phyloP scores from a whole-genome alignment of 768 basidiomycete species.

The Rhodotorula diobovata region DNA sequence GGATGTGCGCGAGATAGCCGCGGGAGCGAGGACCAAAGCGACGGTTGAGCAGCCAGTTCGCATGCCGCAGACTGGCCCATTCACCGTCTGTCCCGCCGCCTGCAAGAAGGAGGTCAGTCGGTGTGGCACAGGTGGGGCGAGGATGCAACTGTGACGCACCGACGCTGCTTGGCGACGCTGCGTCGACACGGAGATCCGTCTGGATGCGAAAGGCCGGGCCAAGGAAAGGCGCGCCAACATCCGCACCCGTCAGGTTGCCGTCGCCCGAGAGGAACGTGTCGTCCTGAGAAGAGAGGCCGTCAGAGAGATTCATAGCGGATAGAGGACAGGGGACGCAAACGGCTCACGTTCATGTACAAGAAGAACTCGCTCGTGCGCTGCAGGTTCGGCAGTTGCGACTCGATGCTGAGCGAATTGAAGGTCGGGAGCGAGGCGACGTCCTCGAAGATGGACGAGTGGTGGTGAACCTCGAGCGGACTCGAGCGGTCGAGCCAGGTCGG shows the following conservation, averaged over 20 bases:
- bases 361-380: neutral
- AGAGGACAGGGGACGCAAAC: neutral
- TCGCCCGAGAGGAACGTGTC: constrained; percentile 48
- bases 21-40: constrained; percentile 51
- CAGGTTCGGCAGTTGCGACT: constrained; percentile 31
- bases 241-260: constrained; percentile 1
- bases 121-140: too few relatives aligned
- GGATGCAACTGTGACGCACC: neutral
- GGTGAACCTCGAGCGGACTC: neutral
- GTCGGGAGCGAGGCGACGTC: constrained; percentile 5
- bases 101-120: neutral
- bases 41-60: constrained; percentile 48
- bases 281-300: constrained; percentile 45
- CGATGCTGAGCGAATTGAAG: constrained; percentile 43
- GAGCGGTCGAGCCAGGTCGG: constrained; percentile 49
- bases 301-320: neutral
- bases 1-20: constrained; percentile 51
- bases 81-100: constrained; percentile 44
- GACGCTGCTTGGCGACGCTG: constrained; percentile 19
- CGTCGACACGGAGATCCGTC: constrained; percentile 44
- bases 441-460: constrained; percentile 19
- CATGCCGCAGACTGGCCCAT: constrained; percentile 50
- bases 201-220: constrained; percentile 51
- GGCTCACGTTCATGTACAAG: constrained; percentile 34
- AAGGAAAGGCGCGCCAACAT: constrained; percentile 39